Conservation (phyloP, 768 basidiomycete genomes). For the Boletus subparvulus region DNA sequence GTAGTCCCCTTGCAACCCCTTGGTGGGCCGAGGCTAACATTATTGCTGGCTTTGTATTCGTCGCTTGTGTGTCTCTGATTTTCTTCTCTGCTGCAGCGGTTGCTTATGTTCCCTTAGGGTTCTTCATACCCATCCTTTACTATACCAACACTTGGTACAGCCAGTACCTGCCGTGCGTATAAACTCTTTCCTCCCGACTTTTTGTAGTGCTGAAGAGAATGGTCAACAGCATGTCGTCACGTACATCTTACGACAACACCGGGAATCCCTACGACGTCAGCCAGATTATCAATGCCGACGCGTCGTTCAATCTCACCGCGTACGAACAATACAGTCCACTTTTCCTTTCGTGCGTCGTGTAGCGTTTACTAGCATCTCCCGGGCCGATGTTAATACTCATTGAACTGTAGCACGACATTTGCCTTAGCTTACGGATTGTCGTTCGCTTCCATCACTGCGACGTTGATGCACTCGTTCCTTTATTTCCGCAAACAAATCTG, state of each 20-base stretch:
- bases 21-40: conserved; percentile 85
- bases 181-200: no score
- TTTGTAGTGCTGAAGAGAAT: not conserved
- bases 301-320: conserved; percentile 53
- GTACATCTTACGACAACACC: conserved; percentile 64
- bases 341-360: conserved; percentile 46
- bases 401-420: conserved; percentile 49
- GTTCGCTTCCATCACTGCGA: conserved; percentile 80
- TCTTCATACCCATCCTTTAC: conserved; percentile 63
- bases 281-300: conserved; percentile 51
- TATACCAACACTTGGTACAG: conserved; percentile 66
- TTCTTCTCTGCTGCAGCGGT: conserved; percentile 50
- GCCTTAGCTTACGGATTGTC: conserved; percentile 77
- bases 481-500: conserved; percentile 81
- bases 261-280: conserved; percentile 58
- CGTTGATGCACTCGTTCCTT: conserved; percentile 67
- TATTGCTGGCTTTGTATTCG: conserved; percentile 57
- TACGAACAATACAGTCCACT: conserved; percentile 62
- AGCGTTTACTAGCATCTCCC: no score
- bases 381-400: conserved; percentile 2
- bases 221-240: conserved; percentile 51
- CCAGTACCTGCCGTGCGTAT: conserved; percentile 53
- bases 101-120: conserved; percentile 44
- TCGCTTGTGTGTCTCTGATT: conserved; percentile 53
- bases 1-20: conserved; percentile 66